Evolutionary conservation across 257 asterid species (phyloP).

Genomic region (Capsicum baccatum): DNA sequence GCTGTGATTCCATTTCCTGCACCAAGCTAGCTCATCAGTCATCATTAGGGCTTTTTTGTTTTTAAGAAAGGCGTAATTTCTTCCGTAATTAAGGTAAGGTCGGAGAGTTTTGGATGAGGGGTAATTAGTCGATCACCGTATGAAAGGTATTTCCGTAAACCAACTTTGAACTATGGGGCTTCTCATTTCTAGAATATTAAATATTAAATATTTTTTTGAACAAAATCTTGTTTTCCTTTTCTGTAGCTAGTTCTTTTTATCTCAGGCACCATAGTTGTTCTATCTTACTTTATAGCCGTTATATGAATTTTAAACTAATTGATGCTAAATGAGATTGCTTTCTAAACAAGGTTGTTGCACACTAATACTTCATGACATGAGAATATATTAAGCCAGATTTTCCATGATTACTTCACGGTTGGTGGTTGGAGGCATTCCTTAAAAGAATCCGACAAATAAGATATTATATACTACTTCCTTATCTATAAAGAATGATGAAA

Average conservation of each 20-base stretch:
- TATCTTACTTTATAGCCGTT: not conserved
- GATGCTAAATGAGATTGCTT: constrained; percentile 24
- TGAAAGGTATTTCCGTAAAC: not conserved
- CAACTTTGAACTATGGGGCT: not conserved
- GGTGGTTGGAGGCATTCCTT: constrained; percentile 18
- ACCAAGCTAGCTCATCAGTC: too few relatives aligned
- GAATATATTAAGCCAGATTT: not conserved
- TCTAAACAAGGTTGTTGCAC: not conserved
- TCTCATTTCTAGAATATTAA: not conserved
- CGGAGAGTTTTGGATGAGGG: not conserved
- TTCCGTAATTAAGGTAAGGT: too few relatives aligned
- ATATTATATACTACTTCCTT: constrained; percentile 15
- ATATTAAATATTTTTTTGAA: not conserved
- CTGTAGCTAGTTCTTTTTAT: not conserved
- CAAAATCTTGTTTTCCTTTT: constrained; percentile 14
- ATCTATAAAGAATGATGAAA: not conserved
- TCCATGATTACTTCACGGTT: not conserved
- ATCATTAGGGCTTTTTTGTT: too few relatives aligned
- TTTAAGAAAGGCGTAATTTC: too few relatives aligned
- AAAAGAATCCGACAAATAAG: not conserved
- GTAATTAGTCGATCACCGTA: not conserved
- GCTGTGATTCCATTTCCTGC: too few relatives aligned
- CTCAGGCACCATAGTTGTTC: not conserved
- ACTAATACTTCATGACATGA: not conserved
- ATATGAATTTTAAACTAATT: constrained; percentile 1